Percentiles rank a stretch among this genome's conserved stretches.
These are phyloP conservation scores for Rusavskia elegans DNA, from an alignment of 495 filamentous ascomycete genomes.

Conservation along the genomic window DNA sequence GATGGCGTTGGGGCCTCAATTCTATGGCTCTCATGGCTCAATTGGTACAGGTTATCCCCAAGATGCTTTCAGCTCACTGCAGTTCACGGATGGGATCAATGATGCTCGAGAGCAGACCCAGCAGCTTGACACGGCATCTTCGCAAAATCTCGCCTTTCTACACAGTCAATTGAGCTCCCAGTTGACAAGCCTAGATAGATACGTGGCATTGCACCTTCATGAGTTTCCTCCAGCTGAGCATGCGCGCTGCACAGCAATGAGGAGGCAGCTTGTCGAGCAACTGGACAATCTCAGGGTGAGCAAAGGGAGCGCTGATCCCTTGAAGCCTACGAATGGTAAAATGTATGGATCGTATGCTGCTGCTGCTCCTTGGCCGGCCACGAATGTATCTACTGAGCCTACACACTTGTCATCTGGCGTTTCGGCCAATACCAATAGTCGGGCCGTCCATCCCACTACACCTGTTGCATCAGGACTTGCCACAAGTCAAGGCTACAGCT, in stretches of 20 bases:
- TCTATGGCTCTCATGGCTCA: background rate
- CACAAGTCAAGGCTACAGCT: background rate
- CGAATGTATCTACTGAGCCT: background rate
- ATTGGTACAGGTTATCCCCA: background rate
- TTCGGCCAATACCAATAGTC: background rate
- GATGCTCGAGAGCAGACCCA: background rate
- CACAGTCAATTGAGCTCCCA: conserved; percentile 17
- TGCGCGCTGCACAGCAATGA: conserved; percentile 20
- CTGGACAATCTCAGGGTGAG: conserved; percentile 21
- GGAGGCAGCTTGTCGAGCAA: conserved; percentile 22
- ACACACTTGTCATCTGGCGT: background rate
- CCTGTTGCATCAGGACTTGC: background rate
- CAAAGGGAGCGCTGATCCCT: conserved; percentile 20
- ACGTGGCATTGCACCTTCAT: conserved; percentile 25
- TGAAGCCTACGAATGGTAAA: background rate
- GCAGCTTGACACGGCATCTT: background rate
- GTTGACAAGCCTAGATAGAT: conserved; percentile 21
- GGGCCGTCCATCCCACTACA: too few species aligned
- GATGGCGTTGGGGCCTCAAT: background rate
- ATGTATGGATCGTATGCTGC: background rate
- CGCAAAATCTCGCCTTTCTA: background rate
- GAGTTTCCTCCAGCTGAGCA: conserved; percentile 20
- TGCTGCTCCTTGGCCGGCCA: background rate
- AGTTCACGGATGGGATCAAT: background rate
- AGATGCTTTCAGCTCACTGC: background rate